Base-by-base conservation (phyloP, 192 early-diverging fungal species). In the Coemansia sp. region DNA sequence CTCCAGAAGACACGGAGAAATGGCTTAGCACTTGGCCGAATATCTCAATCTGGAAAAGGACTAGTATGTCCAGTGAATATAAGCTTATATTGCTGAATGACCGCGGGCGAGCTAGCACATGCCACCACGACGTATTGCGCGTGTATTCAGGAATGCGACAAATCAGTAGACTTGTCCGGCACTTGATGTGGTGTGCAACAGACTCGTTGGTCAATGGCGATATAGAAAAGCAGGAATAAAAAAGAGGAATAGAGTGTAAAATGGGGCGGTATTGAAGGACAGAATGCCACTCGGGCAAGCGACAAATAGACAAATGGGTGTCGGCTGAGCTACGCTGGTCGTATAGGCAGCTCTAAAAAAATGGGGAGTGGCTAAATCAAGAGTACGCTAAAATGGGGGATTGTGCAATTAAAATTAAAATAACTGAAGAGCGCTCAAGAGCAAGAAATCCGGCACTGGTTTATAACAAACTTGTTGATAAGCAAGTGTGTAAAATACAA, bases 21-120 rank as follows among this genome's bases (percentile, higher is more conserved):
- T 45, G 41, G 41, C 41, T 45, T 45, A 45, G 41, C 41, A 15
- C 15, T 45, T 12, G 41, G 11, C 12, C 7, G 14, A 55, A 55
- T 55, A 55, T 55, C 53, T 25, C 23, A 55, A 55, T 55, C 53
- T 55, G 53, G 53, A 29, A 29, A 55, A 55, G 29, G 51, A 25
- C 15, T 19, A 53, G 24, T 45, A 45, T 45, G 41, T n/a, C 15
- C 14, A n/a, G 41, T n/a, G 14, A 45, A 41, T 41, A 41, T 41
- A 11, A 37, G 35, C 55, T 57, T 37, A 55, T 55, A 57, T 45
- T 45, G 29, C 15, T 37, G 54, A 56, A 56, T 53, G 51, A 25
- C 6, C 32, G 32, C 32, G 6, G 32, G 32, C 41, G 41, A n/a
- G 41, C 15, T n/a, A 45, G 15, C 41, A 45, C 41, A 45, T 45